These are phyloP conservation scores for Dactylella cylindrospora DNA, from an alignment of 2,329 filamentous ascomycete species.

Conservation along the genomic window DNA sequence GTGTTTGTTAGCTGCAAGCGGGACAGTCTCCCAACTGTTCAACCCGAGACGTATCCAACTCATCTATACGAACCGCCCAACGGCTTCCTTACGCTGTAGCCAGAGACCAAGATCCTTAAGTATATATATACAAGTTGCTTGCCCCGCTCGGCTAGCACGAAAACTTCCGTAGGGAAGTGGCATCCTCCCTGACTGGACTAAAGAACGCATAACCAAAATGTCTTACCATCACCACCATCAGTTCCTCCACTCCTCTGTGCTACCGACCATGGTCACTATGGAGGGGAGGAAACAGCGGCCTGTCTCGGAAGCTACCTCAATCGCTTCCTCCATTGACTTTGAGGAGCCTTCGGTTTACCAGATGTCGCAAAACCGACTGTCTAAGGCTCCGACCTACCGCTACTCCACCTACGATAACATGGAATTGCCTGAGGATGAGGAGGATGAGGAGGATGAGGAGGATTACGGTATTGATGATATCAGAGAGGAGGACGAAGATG, in stretches of 20 bases:
- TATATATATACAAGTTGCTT: conserved; percentile 27
- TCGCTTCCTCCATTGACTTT: conserved; percentile 47
- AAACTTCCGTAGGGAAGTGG: conserved; percentile 42
- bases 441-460: conserved; percentile 38
- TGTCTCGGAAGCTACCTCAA: conserved; percentile 48
- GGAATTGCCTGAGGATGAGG: conserved; percentile 36
- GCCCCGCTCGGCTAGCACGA: conserved; percentile 8
- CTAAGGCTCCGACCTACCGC: conserved; percentile 38
- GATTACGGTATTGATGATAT: conserved; percentile 45
- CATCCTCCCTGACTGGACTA: not conserved
- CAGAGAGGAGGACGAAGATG: conserved; percentile 42
- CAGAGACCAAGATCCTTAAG: conserved; percentile 1
- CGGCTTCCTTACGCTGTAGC: conserved; percentile 11
- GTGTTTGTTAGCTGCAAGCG: conserved; percentile 8
- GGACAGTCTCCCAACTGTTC: conserved; percentile 10
- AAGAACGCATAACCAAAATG: conserved; percentile 15
- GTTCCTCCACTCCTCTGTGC: conserved; percentile 40
- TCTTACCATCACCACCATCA: conserved; percentile 37
- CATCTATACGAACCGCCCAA: conserved; percentile 19
- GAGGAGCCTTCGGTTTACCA: conserved; percentile 42
- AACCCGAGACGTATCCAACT: conserved; percentile 21
- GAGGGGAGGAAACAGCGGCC: conserved; percentile 38
- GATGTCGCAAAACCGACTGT: conserved; percentile 25
- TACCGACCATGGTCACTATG: conserved; percentile 30
- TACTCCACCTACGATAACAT: conserved; percentile 42